Evolutionary conservation across 805 yeast genomes (phyloP).

Genomic region (Kodamaea neixiangensis): DNA sequence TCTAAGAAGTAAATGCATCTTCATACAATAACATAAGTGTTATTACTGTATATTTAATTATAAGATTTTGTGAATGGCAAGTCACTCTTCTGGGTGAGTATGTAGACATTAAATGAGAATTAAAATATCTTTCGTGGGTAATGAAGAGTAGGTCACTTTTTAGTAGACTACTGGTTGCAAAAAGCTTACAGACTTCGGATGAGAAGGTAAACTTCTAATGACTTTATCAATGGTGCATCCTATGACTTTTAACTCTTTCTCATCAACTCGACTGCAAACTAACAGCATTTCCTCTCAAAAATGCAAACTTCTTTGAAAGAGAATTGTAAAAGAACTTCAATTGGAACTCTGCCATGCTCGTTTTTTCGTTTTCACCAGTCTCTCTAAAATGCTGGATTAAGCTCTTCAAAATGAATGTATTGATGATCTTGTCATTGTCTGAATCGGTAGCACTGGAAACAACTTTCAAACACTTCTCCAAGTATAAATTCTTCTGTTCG

Average conservation of each 20-base stretch:
- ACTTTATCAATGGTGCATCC: too few species aligned
- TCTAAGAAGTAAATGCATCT: conserved; percentile 17
- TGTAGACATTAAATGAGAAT: neutral
- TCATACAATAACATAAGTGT: conserved; percentile 7
- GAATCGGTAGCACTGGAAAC: conserved; percentile 15
- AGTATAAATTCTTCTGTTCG: conserved; percentile 17
- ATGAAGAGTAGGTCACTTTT: too few species aligned
- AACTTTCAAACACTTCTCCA: conserved; percentile 16
- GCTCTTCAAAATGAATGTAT: conserved; percentile 20
- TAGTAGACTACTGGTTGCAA: neutral
- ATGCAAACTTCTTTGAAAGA: conserved; percentile 12
- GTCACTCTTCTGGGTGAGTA: neutral
- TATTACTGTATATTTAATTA: conserved; percentile 14
- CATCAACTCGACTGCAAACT: neutral
- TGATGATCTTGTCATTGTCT: conserved; percentile 23
- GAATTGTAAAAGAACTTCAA: conserved; percentile 14
- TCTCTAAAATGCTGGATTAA: conserved; percentile 15
- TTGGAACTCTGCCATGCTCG: conserved; percentile 22
- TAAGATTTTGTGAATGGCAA: conserved; percentile 6
- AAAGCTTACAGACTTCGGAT: too few species aligned
- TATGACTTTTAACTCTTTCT: too few species aligned
- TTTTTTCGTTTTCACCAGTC: conserved; percentile 22
- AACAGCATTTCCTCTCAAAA: conserved; percentile 10
- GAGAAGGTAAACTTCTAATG: too few species aligned
- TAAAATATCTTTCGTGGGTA: too few species aligned